Base-by-base conservation (phyloP, 2,329 filamentous ascomycete genomes). In the Fusarium compactum region DNA sequence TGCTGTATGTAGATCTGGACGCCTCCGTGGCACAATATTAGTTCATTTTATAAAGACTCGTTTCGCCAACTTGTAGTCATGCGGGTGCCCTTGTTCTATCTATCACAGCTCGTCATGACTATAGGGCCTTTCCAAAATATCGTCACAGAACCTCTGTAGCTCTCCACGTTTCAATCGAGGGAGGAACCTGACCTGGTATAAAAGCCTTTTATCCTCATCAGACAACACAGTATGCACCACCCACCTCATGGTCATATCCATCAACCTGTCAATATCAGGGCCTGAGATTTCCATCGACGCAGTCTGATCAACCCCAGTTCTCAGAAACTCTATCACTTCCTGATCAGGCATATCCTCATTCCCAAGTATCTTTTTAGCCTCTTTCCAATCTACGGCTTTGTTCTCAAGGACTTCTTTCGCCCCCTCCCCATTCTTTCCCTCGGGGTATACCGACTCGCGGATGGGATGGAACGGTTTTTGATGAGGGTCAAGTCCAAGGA, bases 261-360 rank as follows among this genome's bases (percentile, higher is more conserved):
- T 15, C 15, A 24, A 3, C 20, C 8, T 44, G 16, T 16, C 9
- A 11, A 44, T 4, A 11, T 0, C 22, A 16, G 0, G 5, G 15
- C 2, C 9, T 3, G 15, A 22, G 0, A 10, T 0, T 22, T 16
- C 8, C 4, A 12, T 24, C 1, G 24, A 5, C 15, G 41, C 15
- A 7, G 41, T 24, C 14, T 16, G 14, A 16, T 44, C 24, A 3
- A 16, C 2, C 2, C 6, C 22, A 16, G 9, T 16, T 10, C 3
- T 18, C 0, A 44, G 41, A 7, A 22, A 9, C 0, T 44, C 5
- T 4, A 9, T 16, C 41, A 22, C 22, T 9, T 24, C 22, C 1
- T 44, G 2, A 44, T 44, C 41, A 4, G 41, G 24, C 8, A 44
- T 44, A 22, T 20, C 20, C 5, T 7, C 15, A 4, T 44, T 44